phyloP scores from a whole-genome alignment of 2,329 filamentous ascomycete genomes.

The Furcasterigmium sp. region DNA sequence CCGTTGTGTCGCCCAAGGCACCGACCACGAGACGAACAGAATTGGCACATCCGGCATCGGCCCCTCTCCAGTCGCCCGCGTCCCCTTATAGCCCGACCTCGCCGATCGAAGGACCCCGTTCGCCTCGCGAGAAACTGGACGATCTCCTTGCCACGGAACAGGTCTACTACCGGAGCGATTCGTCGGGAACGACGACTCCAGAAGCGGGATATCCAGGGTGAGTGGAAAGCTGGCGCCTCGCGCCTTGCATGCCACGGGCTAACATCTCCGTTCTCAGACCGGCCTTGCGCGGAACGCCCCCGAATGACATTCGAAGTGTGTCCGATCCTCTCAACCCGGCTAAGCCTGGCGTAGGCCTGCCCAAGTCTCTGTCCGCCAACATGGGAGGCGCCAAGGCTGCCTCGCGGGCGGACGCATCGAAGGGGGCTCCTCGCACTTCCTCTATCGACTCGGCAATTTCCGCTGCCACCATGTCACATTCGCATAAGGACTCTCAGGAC shows the following conservation, averaged over 20 bases:
- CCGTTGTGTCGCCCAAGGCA: slow-evolving; percentile 36
- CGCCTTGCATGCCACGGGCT: background rate
- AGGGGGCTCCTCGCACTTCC: slow-evolving; percentile 61
- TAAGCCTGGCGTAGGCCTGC: slow-evolving; percentile 35
- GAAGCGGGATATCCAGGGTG: slow-evolving; percentile 24
- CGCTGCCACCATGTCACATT: slow-evolving; percentile 51
- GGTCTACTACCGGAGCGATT: slow-evolving; percentile 31
- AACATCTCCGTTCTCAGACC: background rate
- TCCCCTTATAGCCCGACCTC: slow-evolving; percentile 26
- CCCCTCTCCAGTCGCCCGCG: slow-evolving; percentile 10
- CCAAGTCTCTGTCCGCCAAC: slow-evolving; percentile 26
- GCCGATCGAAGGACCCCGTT: slow-evolving; percentile 17
- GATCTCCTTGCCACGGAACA: slow-evolving; percentile 16
- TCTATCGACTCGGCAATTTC: slow-evolving; percentile 95
- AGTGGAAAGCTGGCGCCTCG: slow-evolving; percentile 11
- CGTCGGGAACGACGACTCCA: slow-evolving; percentile 25
- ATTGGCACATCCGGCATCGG: slow-evolving; percentile 22
- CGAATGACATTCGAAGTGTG: slow-evolving; percentile 46
- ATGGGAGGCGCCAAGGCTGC: slow-evolving; percentile 43
- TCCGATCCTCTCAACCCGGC: slow-evolving; percentile 36
- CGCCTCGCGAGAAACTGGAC: slow-evolving; percentile 9
- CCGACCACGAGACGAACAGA: slow-evolving; percentile 21
- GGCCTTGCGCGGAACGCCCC: slow-evolving; percentile 12
- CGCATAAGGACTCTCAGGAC: slow-evolving; percentile 53
- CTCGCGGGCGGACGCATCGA: slow-evolving; percentile 31